Base-by-base conservation (phyloP, 2,329 filamentous ascomycete genomes). In the Diaporthe nobilis region DNA sequence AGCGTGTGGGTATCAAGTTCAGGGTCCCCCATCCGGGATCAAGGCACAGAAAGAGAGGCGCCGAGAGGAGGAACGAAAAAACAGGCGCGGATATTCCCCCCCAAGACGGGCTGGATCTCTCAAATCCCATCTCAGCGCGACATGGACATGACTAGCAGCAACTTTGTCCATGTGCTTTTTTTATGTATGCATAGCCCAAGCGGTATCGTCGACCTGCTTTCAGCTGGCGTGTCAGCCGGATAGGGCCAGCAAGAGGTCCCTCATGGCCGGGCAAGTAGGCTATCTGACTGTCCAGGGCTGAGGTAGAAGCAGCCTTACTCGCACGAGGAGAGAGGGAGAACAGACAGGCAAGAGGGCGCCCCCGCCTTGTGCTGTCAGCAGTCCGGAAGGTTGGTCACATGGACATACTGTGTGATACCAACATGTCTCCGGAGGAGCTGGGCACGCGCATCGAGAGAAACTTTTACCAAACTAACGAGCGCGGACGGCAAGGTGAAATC, bases 1-100 rank as follows among this genome's bases (percentile, higher is more conserved):
- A 47, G 57, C 55, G 42, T 28, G 71, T 70, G 65, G 65, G 34
- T 70, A 70, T 70, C 65, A 53, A 37, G 49, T 34, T 55, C 65
- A 55, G 47, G 65, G 65, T 53, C 47, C 65, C 22, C 63, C 47
- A 37, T 68, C 44, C 20, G 25, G 63, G 44, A 51, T 34, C 61
- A 51, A 68, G 44, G 47, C 31, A 53, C 15, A 47, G 34, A 49
- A 17, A 49, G 25, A 65, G 42, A 65, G 39, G n/a, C 42, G 28
- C 42, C 25, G 61, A 34, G 60, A n/a, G 42, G 42, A 39, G 61
- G 7, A 22, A 65, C 60, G 60, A 65, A 28, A 47, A 63, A 47
- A 31, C 37, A 65, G 22, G 39, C 60, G 44, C 42, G 42, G 60
- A 9, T 65, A 44, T 44, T 63, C 39, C 15, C 58, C 34, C 58